phyloP scores from a whole-genome alignment of 2,329 filamentous ascomycete species.

The Emericellopsis cladophorae region DNA sequence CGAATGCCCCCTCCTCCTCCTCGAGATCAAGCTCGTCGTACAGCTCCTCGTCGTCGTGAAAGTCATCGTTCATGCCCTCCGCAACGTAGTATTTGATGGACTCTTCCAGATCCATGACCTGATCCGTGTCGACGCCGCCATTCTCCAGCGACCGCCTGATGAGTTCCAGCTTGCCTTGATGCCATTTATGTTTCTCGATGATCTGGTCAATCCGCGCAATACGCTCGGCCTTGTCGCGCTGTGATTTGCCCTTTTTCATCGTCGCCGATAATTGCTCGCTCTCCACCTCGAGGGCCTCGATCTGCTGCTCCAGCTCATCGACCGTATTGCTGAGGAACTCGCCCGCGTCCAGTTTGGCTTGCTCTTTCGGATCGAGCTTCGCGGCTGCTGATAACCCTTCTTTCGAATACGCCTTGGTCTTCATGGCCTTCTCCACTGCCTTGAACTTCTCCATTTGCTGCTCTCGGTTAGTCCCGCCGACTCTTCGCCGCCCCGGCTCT shows the following conservation, averaged over 20 bases:
- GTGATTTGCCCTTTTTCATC: constrained; percentile 91
- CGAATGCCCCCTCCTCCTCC: constrained; percentile 81
- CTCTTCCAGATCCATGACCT: constrained; percentile 82
- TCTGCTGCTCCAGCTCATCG: constrained; percentile 85
- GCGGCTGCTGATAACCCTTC: constrained; percentile 85
- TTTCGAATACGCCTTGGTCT: constrained; percentile 98
- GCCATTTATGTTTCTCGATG: constrained; percentile 93
- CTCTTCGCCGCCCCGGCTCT: not conserved
- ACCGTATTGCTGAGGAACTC: constrained; percentile 81
- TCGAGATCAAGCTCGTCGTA: constrained; percentile 91
- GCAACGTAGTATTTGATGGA: constrained; percentile 92
- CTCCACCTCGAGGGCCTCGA: constrained; percentile 86
- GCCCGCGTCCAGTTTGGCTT: constrained; percentile 79
- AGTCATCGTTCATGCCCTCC: constrained; percentile 79
- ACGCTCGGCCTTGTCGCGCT: constrained; percentile 70
- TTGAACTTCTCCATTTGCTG: constrained; percentile 99
- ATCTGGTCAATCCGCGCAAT: constrained; percentile 74
- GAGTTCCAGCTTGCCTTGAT: constrained; percentile 84
- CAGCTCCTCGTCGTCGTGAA: constrained; percentile 84
- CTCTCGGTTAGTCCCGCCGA: not conserved
- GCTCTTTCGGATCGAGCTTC: constrained; percentile 94
- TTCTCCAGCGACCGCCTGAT: constrained; percentile 86
- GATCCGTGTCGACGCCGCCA: constrained; percentile 73
- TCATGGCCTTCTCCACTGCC: constrained; percentile 99
- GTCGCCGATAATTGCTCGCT: constrained; percentile 74